A percentile compares a stretch with the other conserved stretches of the same genome.
phyloP scores from a whole-genome alignment of 768 basidiomycete genomes.

The Butyriboletus loyo region DNA sequence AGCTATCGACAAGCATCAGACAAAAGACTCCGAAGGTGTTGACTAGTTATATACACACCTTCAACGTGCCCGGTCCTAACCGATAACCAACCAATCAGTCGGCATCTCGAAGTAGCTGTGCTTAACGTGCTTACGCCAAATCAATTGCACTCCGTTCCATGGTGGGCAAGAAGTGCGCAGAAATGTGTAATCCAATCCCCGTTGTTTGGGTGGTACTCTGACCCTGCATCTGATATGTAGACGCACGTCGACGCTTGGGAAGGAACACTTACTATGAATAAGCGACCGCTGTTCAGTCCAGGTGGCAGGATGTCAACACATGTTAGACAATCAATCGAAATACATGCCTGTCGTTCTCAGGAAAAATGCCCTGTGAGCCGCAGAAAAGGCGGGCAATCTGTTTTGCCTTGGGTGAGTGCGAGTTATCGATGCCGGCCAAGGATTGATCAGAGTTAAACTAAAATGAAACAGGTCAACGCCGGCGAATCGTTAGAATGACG shows the following conservation, averaged over 20 bases:
- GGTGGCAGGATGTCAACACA: neutral
- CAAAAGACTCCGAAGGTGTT: neutral
- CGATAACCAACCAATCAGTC: neutral
- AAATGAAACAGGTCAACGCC: neutral
- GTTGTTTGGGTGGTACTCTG: conserved; percentile 92
- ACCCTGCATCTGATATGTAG: conserved; percentile 44
- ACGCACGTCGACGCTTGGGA: neutral
- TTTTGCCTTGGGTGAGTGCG: neutral
- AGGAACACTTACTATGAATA: conserved; percentile 10
- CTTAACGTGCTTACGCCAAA: conserved; percentile 55
- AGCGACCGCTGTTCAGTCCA: conserved; percentile 4
- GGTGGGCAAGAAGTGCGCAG: conserved; percentile 89
- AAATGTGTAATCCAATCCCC: conserved; percentile 58
- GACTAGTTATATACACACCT: conserved; percentile 38
- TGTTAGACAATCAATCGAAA: neutral
- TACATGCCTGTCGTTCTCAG: conserved; percentile 2
- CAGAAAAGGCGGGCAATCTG: neutral
- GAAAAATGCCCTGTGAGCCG: conserved; percentile 2
- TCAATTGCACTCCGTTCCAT: conserved; percentile 93
- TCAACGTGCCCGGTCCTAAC: conserved; percentile 82
- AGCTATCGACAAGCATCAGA: conserved; percentile 37
- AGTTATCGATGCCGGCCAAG: neutral
- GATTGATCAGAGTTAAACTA: conserved; percentile 13
- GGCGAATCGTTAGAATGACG: neutral
- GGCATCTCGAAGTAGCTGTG: neutral